These are phyloP conservation scores for Xylariaceae sp. DNA, from an alignment of 2,329 filamentous ascomycete species.

Conservation along the genomic window DNA sequence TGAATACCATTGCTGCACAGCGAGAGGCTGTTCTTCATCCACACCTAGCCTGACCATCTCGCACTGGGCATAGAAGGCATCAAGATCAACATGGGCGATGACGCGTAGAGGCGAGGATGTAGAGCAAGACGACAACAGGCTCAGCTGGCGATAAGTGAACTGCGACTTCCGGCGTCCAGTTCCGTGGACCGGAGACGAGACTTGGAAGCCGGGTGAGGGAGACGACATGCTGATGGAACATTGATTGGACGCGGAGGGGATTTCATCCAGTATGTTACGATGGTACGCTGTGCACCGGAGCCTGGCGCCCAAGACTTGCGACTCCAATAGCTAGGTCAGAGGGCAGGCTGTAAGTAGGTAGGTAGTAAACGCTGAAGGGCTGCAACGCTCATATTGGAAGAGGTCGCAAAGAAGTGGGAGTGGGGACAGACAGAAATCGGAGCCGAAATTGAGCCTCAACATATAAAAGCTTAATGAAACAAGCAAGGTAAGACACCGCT, in stretches of 20 bases:
- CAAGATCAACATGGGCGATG: slow-evolving; percentile 88
- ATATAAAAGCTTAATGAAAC: not conserved
- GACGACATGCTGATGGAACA: slow-evolving; percentile 28
- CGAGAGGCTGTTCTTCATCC: slow-evolving; percentile 74
- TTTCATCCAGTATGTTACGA: slow-evolving; percentile 2
- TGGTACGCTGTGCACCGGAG: slow-evolving; percentile 8
- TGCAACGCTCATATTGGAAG: not conserved
- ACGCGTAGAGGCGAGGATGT: slow-evolving; percentile 77
- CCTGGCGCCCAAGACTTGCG: not conserved
- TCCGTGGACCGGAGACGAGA: slow-evolving; percentile 36
- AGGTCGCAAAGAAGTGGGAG: not conserved
- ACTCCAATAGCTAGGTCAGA: not conserved
- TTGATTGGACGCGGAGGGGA: slow-evolving; percentile 12
- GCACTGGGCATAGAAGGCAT: slow-evolving; percentile 97
- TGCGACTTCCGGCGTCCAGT: slow-evolving; percentile 52
- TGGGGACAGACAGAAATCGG: not conserved
- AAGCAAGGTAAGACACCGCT: not conserved
- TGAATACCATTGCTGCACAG: slow-evolving; percentile 83
- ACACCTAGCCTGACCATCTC: slow-evolving; percentile 84
- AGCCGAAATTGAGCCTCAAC: not conserved
- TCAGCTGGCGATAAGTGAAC: slow-evolving; percentile 83
- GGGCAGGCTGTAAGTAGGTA: not conserved
- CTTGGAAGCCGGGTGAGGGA: slow-evolving; percentile 29
- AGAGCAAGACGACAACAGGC: slow-evolving; percentile 69
- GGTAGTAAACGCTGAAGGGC: not conserved